These are phyloP conservation scores for Dryas integrifolia DNA, from an alignment of 331 rosid genomes.

Conservation along the genomic window DNA sequence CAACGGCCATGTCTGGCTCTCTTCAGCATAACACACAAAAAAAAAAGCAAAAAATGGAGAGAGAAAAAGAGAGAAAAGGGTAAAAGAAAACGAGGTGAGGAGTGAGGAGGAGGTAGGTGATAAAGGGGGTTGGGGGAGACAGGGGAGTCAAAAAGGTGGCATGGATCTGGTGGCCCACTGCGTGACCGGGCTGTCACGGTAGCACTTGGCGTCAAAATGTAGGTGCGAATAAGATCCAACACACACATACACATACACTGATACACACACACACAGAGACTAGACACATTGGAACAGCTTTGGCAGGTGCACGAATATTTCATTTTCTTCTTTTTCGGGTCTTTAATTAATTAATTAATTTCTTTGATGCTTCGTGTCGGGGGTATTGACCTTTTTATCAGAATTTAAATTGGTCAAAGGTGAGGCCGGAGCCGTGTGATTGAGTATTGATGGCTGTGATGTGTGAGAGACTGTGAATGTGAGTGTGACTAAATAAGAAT, in stretches of 20 bases:
- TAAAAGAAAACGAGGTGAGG: not conserved
- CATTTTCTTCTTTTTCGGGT: not conserved
- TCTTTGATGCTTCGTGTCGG: not conserved
- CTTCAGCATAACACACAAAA: not conserved
- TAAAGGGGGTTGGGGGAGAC: not conserved
- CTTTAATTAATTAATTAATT: not conserved
- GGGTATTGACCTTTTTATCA: conserved; percentile 37
- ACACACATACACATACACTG: no score
- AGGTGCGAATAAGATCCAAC: conserved; percentile 41
- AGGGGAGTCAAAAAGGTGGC: conserved; percentile 45
- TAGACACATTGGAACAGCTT: not conserved
- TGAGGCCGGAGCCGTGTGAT: not conserved
- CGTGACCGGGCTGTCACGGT: conserved; percentile 46
- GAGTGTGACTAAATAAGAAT: conserved; percentile 14
- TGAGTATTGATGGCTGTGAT: not conserved
- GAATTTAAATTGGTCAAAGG: not conserved
- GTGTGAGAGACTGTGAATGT: not conserved
- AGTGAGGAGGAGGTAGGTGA: conserved; percentile 3
- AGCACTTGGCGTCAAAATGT: conserved; percentile 43
- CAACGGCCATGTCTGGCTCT: conserved; percentile 55
- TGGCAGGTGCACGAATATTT: not conserved
- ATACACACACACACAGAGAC: conserved; percentile 9
- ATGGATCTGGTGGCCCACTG: conserved; percentile 36
- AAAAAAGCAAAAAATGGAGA: not conserved
- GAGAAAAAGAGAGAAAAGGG: not conserved